These are phyloP conservation scores for Plectosphaerella plurivora DNA, from an alignment of 2,329 filamentous ascomycete species.

Conservation along the genomic window DNA sequence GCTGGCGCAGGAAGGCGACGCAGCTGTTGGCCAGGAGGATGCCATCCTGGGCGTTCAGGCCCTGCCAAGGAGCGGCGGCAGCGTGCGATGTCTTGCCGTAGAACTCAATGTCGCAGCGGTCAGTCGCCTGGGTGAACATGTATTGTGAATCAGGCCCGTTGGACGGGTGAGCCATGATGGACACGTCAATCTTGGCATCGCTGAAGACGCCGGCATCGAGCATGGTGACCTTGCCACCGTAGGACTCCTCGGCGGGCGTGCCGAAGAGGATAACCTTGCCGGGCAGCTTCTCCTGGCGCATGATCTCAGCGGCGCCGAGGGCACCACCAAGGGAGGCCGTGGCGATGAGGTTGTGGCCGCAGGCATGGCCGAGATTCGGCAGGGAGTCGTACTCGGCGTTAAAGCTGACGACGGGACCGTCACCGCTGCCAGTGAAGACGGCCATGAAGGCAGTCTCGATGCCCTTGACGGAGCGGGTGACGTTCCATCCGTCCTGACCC, in stretches of 20 bases:
- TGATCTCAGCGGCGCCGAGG: constrained; percentile 39
- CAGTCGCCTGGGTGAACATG: constrained; percentile 9
- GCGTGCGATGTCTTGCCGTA: constrained; percentile 41
- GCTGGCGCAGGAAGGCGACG: constrained; percentile 43
- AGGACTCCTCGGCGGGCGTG: constrained; percentile 46
- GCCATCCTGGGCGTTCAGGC: constrained; percentile 46
- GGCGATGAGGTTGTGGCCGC: constrained; percentile 37
- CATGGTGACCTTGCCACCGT: constrained; percentile 42
- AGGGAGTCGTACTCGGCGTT: constrained; percentile 35
- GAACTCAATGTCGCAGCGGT: constrained; percentile 29
- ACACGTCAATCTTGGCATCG: constrained; percentile 22
- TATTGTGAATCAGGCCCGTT: constrained; percentile 3
- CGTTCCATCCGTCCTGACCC: constrained; percentile 29
- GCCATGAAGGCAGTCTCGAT: constrained; percentile 40
- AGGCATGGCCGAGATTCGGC: constrained; percentile 29
- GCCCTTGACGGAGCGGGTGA: constrained; percentile 32
- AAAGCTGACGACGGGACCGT: constrained; percentile 34
- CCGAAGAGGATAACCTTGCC: constrained; percentile 43
- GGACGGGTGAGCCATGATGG: constrained; percentile 22
- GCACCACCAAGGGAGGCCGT: constrained; percentile 40
- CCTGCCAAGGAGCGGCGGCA: constrained; percentile 42
- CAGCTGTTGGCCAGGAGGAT: constrained; percentile 33
- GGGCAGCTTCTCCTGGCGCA: constrained; percentile 33
- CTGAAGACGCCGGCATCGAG: constrained; percentile 34
- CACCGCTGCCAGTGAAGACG: constrained; percentile 28